Base-by-base conservation (phyloP, 495 filamentous ascomycete genomes). In the Podospora didyma region DNA sequence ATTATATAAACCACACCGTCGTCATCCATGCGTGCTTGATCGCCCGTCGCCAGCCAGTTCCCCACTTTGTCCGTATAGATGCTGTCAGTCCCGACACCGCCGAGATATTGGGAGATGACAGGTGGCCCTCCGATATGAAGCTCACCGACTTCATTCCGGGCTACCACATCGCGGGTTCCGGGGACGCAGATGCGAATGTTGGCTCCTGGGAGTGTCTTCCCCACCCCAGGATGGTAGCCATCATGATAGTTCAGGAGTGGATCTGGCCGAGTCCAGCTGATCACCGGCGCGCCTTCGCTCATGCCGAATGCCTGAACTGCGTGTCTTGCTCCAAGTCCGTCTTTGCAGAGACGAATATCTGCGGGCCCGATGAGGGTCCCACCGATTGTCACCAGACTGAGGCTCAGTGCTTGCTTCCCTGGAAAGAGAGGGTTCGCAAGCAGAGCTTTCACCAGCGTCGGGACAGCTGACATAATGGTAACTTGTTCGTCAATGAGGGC, bases 21-120 rank as follows among this genome's bases (percentile, higher is more conserved):
- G 1, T 60, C 52, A 42, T 68, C 66, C 50, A 80, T 75, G 26
- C 69, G 51, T 1, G 72, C 78, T 61, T 75, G 69, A 55, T 81
- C 78, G 9, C 77, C 77, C 35, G 74, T 74, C 12, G 53, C 50
- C 23, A 77, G 61, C 78, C 78, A 80, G 14, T 45, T 41, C 3
- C 58, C 59, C 2, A 58, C 55, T 28, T 70, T 62, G 16, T 73
- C 70, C 3, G 51, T 59, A 53, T 79, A 79, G 50, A 77, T 74
- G 9, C 55, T 52, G 9, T 63, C 58, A 3, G 24, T 31, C 26
- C 57, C 51, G 1, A 53, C 56, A 3, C 47, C 52, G 7, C 61
- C 58, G 3, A 73, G 54, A 53, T 79, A 79, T 22, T 60, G 54
- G 0, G 54, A 17, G 20, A 72, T 65, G 9, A 78, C 24, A 14